Evolutionary conservation across 108 stramenopile species (phyloP).

Genomic region (Licmophora abbreviata): DNA sequence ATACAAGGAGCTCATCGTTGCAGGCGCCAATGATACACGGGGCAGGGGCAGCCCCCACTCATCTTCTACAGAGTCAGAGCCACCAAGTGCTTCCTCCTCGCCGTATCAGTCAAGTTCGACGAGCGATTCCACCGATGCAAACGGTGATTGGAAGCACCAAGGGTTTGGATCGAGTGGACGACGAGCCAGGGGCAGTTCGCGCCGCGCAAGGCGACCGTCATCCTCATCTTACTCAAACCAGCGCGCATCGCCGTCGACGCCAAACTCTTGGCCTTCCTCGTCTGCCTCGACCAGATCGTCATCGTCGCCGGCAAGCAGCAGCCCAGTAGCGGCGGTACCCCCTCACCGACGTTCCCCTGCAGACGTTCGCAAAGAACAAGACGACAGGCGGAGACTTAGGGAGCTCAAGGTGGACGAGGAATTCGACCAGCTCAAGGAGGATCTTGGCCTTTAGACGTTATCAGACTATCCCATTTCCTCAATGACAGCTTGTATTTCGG

Average conservation of each 20-base stretch:
- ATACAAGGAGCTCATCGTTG: slow-evolving; percentile 65
- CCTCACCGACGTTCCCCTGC: slow-evolving; percentile 66
- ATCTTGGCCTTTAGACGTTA: slow-evolving; percentile 74
- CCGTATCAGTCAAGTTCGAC: background rate
- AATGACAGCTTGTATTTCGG: no score
- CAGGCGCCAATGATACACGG: slow-evolving; percentile 21
- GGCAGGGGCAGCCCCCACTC: background rate
- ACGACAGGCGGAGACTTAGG: slow-evolving; percentile 58
- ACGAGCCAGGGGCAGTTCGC: slow-evolving; percentile 29
- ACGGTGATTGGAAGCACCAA: background rate
- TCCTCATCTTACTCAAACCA: background rate
- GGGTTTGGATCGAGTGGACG: slow-evolving; percentile 6
- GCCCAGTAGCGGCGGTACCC: slow-evolving; percentile 24
- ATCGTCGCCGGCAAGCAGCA: slow-evolving; percentile 5
- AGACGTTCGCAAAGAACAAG: slow-evolving; percentile 26
- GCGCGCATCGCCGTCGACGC: slow-evolving; percentile 3
- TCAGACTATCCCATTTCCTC: no score
- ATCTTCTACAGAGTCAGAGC: background rate
- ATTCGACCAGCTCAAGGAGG: slow-evolving; percentile 77
- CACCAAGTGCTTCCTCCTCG: background rate
- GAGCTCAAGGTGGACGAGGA: slow-evolving; percentile 84
- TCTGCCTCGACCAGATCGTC: slow-evolving; percentile 8
- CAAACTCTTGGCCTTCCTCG: slow-evolving; percentile 10
- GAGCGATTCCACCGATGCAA: background rate
- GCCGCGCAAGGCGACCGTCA: slow-evolving; percentile 2